Percentiles rank a stretch among this genome's conserved stretches.
phyloP scores from a whole-genome alignment of 2,329 filamentous ascomycete species.

The Talaromyces sp. region DNA sequence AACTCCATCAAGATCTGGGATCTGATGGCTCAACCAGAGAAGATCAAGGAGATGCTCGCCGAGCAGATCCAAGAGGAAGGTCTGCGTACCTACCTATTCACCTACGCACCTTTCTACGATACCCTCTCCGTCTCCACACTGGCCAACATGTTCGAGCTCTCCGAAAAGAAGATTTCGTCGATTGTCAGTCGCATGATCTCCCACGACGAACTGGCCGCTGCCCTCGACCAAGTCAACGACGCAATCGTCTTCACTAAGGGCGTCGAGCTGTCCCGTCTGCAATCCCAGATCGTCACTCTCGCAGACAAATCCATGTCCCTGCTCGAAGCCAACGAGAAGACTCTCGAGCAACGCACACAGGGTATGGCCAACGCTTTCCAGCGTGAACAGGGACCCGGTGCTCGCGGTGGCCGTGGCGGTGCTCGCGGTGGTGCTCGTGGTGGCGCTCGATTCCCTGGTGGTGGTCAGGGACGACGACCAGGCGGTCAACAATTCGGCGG shows the following conservation, averaged over 20 bases:
- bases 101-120: constrained; percentile 98
- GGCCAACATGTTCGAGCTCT: constrained; percentile 91
- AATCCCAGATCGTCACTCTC: constrained; percentile 89
- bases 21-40: constrained; percentile 84
- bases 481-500: constrained; percentile 51
- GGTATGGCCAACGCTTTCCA: constrained; percentile 95
- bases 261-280: constrained; percentile 91
- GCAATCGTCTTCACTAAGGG: constrained; percentile 99
- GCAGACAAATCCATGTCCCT: constrained; percentile 94
- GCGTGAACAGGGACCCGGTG: constrained; percentile 75
- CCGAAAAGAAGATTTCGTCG: constrained; percentile 84
- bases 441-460: constrained; percentile 33
- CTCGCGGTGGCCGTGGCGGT: constrained; percentile 61
- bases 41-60: constrained; percentile 95
- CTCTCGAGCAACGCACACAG: constrained; percentile 93
- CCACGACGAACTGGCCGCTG: constrained; percentile 94
- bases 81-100: constrained; percentile 96
- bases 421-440: constrained; percentile 38
- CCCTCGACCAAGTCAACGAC: constrained; percentile 94
- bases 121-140: constrained; percentile 84
- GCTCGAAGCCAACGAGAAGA: constrained; percentile 96
- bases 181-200: constrained; percentile 99
- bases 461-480: constrained; percentile 43
- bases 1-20: constrained; percentile 99
- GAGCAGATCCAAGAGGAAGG: constrained; percentile 99